These are phyloP conservation scores for Laburnicola sp. DNA, from an alignment of 2,329 filamentous ascomycete genomes.

Conservation along the genomic window DNA sequence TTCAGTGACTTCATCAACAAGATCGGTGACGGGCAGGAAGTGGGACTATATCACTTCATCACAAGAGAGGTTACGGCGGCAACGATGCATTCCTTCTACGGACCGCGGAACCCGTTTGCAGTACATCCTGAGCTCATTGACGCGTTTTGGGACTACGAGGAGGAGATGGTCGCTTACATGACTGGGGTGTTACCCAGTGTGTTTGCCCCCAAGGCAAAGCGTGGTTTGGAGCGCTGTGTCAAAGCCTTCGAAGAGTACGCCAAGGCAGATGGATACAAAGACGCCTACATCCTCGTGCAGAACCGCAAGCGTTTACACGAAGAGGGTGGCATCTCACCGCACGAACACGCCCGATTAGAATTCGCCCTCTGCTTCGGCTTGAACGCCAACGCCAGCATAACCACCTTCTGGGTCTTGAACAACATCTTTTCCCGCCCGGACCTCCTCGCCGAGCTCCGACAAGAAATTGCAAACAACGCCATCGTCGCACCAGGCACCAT, in stretches of 20 bases:
- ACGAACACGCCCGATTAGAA: slow-evolving; percentile 27
- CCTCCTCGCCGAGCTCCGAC: slow-evolving; percentile 45
- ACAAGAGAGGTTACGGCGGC: slow-evolving; percentile 36
- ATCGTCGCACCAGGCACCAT: slow-evolving; percentile 29
- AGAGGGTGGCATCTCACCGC: slow-evolving; percentile 19
- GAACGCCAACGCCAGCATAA: slow-evolving; percentile 49
- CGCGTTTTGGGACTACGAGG: slow-evolving; percentile 49
- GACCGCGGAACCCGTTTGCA: slow-evolving; percentile 49
- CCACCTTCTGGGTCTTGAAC: slow-evolving; percentile 52
- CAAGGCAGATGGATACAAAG: slow-evolving; percentile 24
- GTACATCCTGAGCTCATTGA: slow-evolving; percentile 41
- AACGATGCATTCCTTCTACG: slow-evolving; percentile 48
- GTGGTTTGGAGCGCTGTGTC: slow-evolving; percentile 38
- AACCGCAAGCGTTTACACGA: slow-evolving; percentile 26
- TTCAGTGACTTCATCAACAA: slow-evolving; percentile 31
- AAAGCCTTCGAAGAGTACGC: slow-evolving; percentile 34
- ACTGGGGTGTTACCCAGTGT: slow-evolving; percentile 41
- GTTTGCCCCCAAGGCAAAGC: slow-evolving; percentile 45
- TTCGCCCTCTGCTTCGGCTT: slow-evolving; percentile 38
- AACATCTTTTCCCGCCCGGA: slow-evolving; percentile 49
- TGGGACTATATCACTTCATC: slow-evolving; percentile 46
- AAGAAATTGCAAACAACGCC: slow-evolving; percentile 40
- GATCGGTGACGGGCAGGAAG: slow-evolving; percentile 29
- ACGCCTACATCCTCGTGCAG: slow-evolving; percentile 28
- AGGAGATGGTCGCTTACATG: slow-evolving; percentile 35